phyloP scores from a whole-genome alignment of 2,329 filamentous ascomycete species.

The Chaetomium sp. region DNA sequence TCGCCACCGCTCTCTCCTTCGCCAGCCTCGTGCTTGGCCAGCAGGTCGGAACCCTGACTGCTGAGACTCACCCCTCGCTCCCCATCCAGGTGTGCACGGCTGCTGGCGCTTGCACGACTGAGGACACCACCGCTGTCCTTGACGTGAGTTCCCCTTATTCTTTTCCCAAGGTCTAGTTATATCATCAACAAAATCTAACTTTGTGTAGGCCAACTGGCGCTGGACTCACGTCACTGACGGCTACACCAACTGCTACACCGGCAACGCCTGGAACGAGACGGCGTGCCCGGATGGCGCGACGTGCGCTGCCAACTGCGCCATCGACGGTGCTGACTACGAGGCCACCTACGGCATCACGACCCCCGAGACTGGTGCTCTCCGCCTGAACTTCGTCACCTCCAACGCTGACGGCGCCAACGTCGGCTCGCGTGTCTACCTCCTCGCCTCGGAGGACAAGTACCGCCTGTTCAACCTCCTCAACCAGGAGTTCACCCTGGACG shows the following conservation, averaged over 20 bases:
- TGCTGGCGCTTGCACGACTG: constrained; percentile 36
- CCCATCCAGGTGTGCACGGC: constrained; percentile 41
- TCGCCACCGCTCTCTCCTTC: constrained; percentile 22
- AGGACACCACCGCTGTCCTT: constrained; percentile 40
- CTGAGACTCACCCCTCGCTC: constrained; percentile 41
- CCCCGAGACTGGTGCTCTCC: constrained; percentile 37
- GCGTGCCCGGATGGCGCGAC: constrained; percentile 36
- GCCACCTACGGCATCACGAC: constrained; percentile 43
- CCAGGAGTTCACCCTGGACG: constrained; percentile 58
- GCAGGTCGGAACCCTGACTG: constrained; percentile 33
- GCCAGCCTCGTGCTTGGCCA: constrained; percentile 28
- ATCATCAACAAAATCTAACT: no score
- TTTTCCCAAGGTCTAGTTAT: not conserved
- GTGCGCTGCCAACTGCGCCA: constrained; percentile 39
- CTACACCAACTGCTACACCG: constrained; percentile 43
- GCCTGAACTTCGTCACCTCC: constrained; percentile 47
- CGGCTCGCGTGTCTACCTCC: constrained; percentile 49
- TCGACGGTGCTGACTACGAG: constrained; percentile 42
- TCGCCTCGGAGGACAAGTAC: constrained; percentile 50
- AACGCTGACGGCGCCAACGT: constrained; percentile 34
- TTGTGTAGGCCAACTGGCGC: constrained; percentile 39
- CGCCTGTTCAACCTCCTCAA: constrained; percentile 52
- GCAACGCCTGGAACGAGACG: constrained; percentile 30
- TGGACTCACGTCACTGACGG: constrained; percentile 40
- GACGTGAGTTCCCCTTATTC: constrained; percentile 27